Evolutionary conservation across 2,329 filamentous ascomycete genomes (phyloP).

Genomic region (Clonostachys rosea): DNA sequence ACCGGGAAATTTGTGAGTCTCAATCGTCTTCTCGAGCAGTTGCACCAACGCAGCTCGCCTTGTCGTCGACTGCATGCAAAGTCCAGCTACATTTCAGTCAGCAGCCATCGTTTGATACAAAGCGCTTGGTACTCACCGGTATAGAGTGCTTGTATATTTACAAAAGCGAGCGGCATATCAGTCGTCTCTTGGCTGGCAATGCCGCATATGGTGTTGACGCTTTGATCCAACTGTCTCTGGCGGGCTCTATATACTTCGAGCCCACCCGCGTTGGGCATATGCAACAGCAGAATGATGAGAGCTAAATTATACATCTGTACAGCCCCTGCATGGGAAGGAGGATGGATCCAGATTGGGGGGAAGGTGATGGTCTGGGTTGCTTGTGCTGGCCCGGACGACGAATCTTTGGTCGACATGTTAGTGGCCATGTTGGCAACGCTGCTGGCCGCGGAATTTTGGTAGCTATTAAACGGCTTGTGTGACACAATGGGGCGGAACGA

Average conservation of each 20-base stretch:
- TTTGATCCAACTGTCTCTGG: slow-evolving; percentile 5
- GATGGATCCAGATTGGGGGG: slow-evolving; percentile 40
- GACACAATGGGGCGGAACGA: not conserved
- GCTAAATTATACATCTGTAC: slow-evolving; percentile 46
- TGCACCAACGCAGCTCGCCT: too few relatives aligned
- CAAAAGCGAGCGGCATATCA: too few relatives aligned
- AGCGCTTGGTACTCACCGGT: too few relatives aligned
- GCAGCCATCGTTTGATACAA: too few relatives aligned
- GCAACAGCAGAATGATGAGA: slow-evolving; percentile 21
- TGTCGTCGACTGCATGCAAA: too few relatives aligned
- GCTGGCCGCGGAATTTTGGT: not conserved
- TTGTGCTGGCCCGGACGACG: not conserved
- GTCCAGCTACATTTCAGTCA: too few relatives aligned
- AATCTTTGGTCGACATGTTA: not conserved
- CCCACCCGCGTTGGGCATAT: slow-evolving; percentile 1
- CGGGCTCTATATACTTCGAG: slow-evolving; percentile 36
- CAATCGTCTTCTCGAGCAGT: too few relatives aligned
- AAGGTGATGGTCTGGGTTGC: slow-evolving; percentile 29
- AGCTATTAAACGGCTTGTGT: not conserved
- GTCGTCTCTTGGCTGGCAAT: slow-evolving; percentile 12
- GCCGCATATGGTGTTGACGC: slow-evolving; percentile 27
- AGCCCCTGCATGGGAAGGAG: slow-evolving; percentile 34
- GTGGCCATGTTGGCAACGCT: not conserved
- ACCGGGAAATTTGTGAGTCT: too few relatives aligned
- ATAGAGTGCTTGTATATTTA: too few relatives aligned